Conservation (phyloP, 257 asterid species). For the Solanum lignicaule region DNA sequence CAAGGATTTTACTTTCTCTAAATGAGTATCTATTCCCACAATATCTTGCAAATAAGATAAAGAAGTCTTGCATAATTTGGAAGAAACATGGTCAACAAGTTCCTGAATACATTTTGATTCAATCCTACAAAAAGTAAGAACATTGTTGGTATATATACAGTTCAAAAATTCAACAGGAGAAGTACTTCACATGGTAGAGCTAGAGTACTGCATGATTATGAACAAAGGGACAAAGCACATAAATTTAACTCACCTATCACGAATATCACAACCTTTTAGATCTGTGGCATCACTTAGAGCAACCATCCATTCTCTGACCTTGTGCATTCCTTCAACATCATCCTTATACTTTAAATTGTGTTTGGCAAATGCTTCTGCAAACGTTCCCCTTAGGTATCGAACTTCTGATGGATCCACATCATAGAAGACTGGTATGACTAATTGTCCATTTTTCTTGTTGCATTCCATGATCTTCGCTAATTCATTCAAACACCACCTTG, state of each 20-base stretch:
- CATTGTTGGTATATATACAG: no score
- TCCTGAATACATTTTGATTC: neutral
- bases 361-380: neutral
- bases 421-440: neutral
- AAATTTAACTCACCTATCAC: neutral
- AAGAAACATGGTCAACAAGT: neutral
- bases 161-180: neutral
- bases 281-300: neutral
- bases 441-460: neutral
- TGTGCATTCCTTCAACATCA: neutral
- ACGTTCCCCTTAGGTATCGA: neutral
- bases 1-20: no score
- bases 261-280: neutral
- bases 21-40: no score
- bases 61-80: neutral
- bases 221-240: neutral
- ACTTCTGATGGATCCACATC: neutral
- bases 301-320: neutral
- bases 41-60: neutral
- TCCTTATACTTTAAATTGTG: neutral
- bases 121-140: neutral
- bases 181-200: no score
- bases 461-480: neutral
- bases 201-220: neutral
- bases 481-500: neutral